Conservation (phyloP, 2,329 filamentous ascomycete species). For the Pseudonectria buxi region DNA sequence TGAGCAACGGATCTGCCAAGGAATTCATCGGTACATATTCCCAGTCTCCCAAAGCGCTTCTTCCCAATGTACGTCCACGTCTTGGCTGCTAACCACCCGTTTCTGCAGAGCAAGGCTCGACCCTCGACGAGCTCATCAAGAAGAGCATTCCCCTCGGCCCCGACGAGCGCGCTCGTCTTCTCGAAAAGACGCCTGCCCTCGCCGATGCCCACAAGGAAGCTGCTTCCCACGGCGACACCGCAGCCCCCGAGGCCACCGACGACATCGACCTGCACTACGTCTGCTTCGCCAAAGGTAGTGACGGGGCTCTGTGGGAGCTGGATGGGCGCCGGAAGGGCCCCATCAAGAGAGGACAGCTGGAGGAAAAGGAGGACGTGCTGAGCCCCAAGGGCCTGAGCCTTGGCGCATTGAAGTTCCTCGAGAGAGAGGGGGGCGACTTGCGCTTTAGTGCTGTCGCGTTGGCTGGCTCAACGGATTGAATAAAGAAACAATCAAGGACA, state of each 20-base stretch:
- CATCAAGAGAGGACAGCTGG: slow-evolving; percentile 48
- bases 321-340: slow-evolving; percentile 54
- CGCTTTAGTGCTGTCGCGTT: slow-evolving; percentile 53
- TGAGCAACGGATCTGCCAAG: slow-evolving; percentile 67
- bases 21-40: slow-evolving; percentile 49
- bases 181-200: slow-evolving; percentile 70
- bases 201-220: slow-evolving; percentile 74
- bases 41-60: not conserved
- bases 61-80: no score
- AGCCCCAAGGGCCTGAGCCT: slow-evolving; percentile 68
- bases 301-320: slow-evolving; percentile 57
- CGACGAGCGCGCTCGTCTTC: slow-evolving; percentile 57
- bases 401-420: slow-evolving; percentile 54
- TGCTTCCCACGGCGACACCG: slow-evolving; percentile 69
- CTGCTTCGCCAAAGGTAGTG: slow-evolving; percentile 73
- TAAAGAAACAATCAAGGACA: no score
- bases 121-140: slow-evolving; percentile 58
- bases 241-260: slow-evolving; percentile 69
- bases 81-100: slow-evolving; percentile 4
- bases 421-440: slow-evolving; percentile 48
- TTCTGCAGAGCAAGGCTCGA: slow-evolving; percentile 39
- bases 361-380: slow-evolving; percentile 60
- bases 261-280: slow-evolving; percentile 93
- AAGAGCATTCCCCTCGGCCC: slow-evolving; percentile 66
- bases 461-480: slow-evolving; percentile 43